Base-by-base conservation (phyloP, 2,329 filamentous ascomycete species). In the Claviceps cyperi region DNA sequence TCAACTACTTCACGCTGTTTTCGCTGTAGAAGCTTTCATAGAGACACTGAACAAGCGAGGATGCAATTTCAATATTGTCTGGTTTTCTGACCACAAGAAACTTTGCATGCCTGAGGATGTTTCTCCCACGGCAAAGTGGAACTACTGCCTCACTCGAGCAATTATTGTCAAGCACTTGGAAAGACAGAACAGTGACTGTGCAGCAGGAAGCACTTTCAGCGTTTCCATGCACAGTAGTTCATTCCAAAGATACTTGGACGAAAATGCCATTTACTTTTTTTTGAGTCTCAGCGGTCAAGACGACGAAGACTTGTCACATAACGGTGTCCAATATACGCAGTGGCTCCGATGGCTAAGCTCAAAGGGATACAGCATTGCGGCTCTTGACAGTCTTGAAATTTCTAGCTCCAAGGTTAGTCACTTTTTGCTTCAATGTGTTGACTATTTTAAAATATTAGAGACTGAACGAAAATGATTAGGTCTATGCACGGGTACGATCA, bases 11-110 rank as follows among this genome's bases (percentile, higher is more conserved):
- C 38, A 40, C n/a, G 38, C 17, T 17, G n/a, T 40, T 17, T 40
- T n/a, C n/a, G 38, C 40, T 14, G 40, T 43, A 22, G 40, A 21
- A 22, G 9, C 11, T 43, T 43, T 43, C 40, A 22, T 22, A 43
- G 17, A 43, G 77, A 67, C 71, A 41, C 72, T 40, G 15, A n/a
- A 40, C 6, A 9, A 74, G 50, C 72, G 83, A 47, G 80, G 81
- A 49, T 87, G 83, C 62, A 78, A 80, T 51, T 89, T 88, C 57
- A 76, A 87, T 54, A 63, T 89, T 53, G 66, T 80, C 15, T 90
- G 86, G 67, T 85, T 89, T 58, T 69, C 78, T 24, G 66, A 69
- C 50, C 70, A 81, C 50, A 64, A 73, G 55, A 59, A 69, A 5
- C 66, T 81, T 11, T 84, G 78, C 57, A 63, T 82, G 14, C 79